Evolutionary conservation across 2,329 filamentous ascomycete species (phyloP).

Genomic region (Aspergillus sclerotialis): DNA sequence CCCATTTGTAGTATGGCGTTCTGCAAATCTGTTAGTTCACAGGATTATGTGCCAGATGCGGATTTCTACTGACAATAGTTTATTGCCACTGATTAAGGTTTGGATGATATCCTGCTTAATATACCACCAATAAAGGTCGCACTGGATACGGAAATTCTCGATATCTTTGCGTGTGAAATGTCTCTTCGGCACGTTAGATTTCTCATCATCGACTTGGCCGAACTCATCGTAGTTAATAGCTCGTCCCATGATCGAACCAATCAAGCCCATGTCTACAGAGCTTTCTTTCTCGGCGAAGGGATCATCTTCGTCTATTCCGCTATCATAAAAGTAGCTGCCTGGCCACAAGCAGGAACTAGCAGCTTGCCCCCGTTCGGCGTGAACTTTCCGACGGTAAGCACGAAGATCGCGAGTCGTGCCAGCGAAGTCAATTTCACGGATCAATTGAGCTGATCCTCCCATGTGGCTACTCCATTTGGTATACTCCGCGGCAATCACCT

Average conservation of each 20-base stretch:
- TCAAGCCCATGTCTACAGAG: conserved; percentile 50
- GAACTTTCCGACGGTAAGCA: conserved; percentile 50
- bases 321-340: conserved; percentile 21
- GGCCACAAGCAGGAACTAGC: conserved; percentile 14
- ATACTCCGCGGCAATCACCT: conserved; percentile 91
- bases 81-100: conserved; percentile 78
- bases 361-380: conserved; percentile 22
- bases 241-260: conserved; percentile 53
- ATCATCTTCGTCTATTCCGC: conserved; percentile 33
- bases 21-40: conserved; percentile 30
- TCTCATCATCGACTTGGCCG: conserved; percentile 40
- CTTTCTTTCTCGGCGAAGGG: conserved; percentile 37
- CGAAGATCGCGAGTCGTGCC: conserved; percentile 66
- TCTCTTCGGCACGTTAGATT: conserved; percentile 17
- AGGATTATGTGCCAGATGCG: neutral
- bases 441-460: conserved; percentile 71
- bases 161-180: conserved; percentile 54
- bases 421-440: conserved; percentile 73
- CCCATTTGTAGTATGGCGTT: conserved; percentile 73
- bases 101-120: conserved; percentile 91
- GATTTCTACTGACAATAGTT: conserved; percentile 62
- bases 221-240: conserved; percentile 53
- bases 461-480: conserved; percentile 94
- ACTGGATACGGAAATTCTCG: conserved; percentile 69
- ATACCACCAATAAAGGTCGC: conserved; percentile 94